Evolutionary conservation across 306 rosid species (phyloP).

Genomic region (Inga leiocalycina): DNA sequence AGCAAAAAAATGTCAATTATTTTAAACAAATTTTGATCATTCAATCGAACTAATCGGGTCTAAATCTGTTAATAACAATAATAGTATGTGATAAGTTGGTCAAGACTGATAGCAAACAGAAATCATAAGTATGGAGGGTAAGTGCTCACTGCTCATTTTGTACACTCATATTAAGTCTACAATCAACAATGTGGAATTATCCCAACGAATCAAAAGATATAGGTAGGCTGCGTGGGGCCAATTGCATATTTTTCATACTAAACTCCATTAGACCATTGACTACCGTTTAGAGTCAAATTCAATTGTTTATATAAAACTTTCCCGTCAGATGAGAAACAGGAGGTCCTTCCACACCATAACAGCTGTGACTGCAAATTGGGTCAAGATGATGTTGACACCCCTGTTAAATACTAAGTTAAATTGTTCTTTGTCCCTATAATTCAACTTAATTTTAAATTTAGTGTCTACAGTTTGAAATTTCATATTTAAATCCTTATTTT

Average conservation of each 20-base stretch:
- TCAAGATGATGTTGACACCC: neutral
- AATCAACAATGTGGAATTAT: neutral
- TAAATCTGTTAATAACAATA: neutral
- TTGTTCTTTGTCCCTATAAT: neutral
- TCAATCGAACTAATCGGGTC: neutral
- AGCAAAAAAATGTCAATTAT: neutral
- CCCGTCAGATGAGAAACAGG: neutral
- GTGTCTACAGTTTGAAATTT: neutral
- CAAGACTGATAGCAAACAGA: neutral
- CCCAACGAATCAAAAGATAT: neutral
- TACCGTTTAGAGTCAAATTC: neutral
- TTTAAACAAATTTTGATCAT: neutral
- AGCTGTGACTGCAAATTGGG: conserved; percentile 4
- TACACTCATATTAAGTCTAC: neutral
- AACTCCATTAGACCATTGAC: neutral
- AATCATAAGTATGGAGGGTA: neutral
- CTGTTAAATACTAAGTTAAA: neutral
- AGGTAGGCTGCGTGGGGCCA: neutral
- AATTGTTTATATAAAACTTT: neutral
- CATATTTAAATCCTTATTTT: neutral
- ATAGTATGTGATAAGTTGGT: neutral
- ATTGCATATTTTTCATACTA: neutral
- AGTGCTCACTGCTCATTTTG: neutral
- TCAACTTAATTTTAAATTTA: neutral
- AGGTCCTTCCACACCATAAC: neutral